Base-by-base conservation (phyloP, 73 alveolate genomes). In the Paramecium sexaurelia region DNA sequence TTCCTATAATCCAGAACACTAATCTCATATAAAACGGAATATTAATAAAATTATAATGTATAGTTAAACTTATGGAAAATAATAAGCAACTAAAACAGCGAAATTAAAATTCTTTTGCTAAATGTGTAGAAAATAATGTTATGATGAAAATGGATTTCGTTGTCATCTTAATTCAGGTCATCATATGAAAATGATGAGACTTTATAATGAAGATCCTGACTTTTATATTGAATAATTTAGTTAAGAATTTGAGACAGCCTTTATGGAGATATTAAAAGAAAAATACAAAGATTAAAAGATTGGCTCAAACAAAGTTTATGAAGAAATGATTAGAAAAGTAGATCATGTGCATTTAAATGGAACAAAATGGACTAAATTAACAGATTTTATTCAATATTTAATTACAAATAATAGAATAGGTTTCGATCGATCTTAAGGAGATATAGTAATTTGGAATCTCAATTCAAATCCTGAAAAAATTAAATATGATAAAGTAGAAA, bases 281-380 rank as follows among this genome's bases (percentile, higher is more conserved):
- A 75, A 69, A 36, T 87, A 47, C 27, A 85, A 85, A 32, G 36
- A 51, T 20, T 32, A 51, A 20, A 67, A 85, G 43, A 88, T 78
- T 10, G 32, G 87, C 17, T 88, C 92, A 13, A 91, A 91, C 55
- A 78, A 85, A 45, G 92, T 91, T 41, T 91, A 82, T 33, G 78
- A 40, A 26, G 94, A 91, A 36, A 24, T 91, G 85, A 91, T 91
- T 43, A 75, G 82, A 39, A 87, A 91, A 29, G 87, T 75, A 17
- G 87, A 73, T 36, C 94, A 91, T 78, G 94, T 91, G 3, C 94
- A 91, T 75, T 75, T 91, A 84, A 91, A 78, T 55, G 73, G 87
- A 13, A 91, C 94, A n/a, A 75, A 55, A 73, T 91, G 94, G 94
- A 55, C 94, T 73, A 45, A 55, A 43, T 55, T 91, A 13, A 22